Conservation (phyloP, 2,329 filamentous ascomycete genomes). For the Leptodontidium sp. region DNA sequence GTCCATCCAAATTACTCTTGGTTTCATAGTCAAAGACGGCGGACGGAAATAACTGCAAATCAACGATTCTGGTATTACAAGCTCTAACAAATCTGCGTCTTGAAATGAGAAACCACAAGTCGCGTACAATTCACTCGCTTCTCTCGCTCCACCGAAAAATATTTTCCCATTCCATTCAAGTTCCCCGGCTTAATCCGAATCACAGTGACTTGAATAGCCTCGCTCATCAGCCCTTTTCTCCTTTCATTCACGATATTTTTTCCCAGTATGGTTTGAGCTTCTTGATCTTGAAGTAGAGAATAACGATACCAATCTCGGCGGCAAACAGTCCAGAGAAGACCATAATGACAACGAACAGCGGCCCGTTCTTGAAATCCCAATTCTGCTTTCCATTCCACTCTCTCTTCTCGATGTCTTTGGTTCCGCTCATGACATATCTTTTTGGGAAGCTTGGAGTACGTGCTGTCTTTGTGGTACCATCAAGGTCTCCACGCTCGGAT, state of each 20-base stretch:
- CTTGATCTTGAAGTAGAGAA: background rate
- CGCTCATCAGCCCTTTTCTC: background rate
- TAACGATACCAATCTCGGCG: background rate
- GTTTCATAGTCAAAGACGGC: background rate
- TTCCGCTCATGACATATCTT: background rate
- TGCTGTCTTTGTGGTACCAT: background rate
- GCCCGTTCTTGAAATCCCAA: background rate
- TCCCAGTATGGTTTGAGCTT: background rate
- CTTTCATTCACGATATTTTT: background rate
- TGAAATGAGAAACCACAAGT: too few species aligned
- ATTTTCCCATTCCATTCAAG: too few species aligned
- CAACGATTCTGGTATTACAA: background rate
- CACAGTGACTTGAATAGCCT: too few species aligned
- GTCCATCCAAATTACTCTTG: too few species aligned
- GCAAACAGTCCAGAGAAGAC: background rate
- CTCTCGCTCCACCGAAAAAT: too few species aligned
- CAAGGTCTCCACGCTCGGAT: too few species aligned
- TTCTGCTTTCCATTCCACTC: background rate
- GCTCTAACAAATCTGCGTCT: too few species aligned
- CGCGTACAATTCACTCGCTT: too few species aligned
- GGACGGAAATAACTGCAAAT: background rate
- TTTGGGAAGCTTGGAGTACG: background rate
- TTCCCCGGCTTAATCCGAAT: too few species aligned
- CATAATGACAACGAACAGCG: background rate
- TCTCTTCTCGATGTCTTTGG: too few species aligned